Conservation (phyloP, 2,329 filamentous ascomycete species). For the Myriosclerotinia duriaeana region DNA sequence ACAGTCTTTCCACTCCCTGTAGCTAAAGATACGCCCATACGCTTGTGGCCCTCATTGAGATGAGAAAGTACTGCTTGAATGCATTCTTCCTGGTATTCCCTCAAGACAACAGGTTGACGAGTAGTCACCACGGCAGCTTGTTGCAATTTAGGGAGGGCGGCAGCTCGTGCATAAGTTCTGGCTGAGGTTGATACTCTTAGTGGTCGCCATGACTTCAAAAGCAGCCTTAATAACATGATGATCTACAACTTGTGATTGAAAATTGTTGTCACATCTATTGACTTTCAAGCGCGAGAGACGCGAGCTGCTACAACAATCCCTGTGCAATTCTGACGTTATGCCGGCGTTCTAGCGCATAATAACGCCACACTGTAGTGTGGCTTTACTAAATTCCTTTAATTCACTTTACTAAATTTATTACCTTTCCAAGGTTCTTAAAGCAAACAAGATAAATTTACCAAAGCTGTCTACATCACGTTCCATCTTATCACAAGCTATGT, state of each 20-base stretch:
- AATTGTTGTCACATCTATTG: background rate
- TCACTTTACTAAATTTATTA: background rate
- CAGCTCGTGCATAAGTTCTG: slow-evolving; percentile 28
- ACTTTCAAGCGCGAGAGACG: slow-evolving; percentile 16
- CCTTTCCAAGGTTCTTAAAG: background rate
- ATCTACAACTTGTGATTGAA: background rate
- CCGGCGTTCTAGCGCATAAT: background rate
- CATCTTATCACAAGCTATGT: slow-evolving; percentile 27
- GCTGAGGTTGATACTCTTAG: background rate
- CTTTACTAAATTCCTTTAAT: background rate
- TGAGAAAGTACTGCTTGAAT: slow-evolving; percentile 76
- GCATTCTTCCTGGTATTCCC: slow-evolving; percentile 88
- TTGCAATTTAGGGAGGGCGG: slow-evolving; percentile 4
- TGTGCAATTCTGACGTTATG: background rate
- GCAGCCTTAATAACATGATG: slow-evolving; percentile 30
- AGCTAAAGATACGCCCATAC: slow-evolving; percentile 80
- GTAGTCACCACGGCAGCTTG: slow-evolving; percentile 13
- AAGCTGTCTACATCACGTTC: background rate
- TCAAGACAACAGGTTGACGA: slow-evolving; percentile 55
- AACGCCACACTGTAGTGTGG: background rate
- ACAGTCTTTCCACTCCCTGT: slow-evolving; percentile 90
- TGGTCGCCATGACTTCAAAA: slow-evolving; percentile 8
- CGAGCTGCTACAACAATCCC: background rate
- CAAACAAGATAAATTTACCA: slow-evolving; percentile 11
- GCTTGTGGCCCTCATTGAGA: slow-evolving; percentile 68